A percentile compares a stretch with the other conserved stretches of the same genome.
These are phyloP conservation scores for Paramecium sonneborni DNA, from an alignment of 73 alveolate genomes.

Conservation along the genomic window DNA sequence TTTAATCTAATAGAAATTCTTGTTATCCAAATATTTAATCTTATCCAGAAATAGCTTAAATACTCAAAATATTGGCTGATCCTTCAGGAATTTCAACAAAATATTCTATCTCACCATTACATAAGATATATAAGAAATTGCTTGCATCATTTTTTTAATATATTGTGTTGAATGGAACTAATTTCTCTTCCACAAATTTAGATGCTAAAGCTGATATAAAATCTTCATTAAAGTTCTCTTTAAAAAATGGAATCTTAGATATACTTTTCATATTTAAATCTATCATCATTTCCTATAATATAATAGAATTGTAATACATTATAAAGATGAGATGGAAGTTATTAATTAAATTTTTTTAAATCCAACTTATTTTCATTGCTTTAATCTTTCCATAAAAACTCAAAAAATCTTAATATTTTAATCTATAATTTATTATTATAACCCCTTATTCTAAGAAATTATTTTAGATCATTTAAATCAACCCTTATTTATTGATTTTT, in stretches of 20 bases:
- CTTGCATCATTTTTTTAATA: not conserved
- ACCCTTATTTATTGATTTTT: slow-evolving; percentile 14
- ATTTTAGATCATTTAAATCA: slow-evolving; percentile 17
- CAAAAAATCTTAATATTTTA: slow-evolving; percentile 22
- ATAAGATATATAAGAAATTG: not conserved
- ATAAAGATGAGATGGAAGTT: not conserved
- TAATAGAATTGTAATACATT: not conserved
- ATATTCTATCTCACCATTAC: slow-evolving; percentile 29
- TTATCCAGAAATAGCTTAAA: not conserved
- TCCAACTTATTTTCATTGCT: not conserved
- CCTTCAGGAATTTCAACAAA: slow-evolving; percentile 24
- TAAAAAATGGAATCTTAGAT: not conserved
- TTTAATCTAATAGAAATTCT: not conserved
- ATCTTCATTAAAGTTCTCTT: not conserved
- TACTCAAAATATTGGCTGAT: not conserved
- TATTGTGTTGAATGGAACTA: not conserved
- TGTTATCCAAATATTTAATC: slow-evolving; percentile 23
- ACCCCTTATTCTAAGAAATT: slow-evolving; percentile 20
- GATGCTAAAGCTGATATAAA: slow-evolving; percentile 21
- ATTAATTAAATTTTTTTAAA: not conserved
- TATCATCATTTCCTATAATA: slow-evolving; percentile 41
- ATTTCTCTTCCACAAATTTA: slow-evolving; percentile 3
- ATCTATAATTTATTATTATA: not conserved
- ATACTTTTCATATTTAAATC: slow-evolving; percentile 40
- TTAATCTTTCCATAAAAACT: slow-evolving; percentile 39